Percentiles rank a stretch among this genome's conserved stretches.
Conservation (phyloP, 768 basidiomycete genomes). For the Calocera cornea region DNA sequence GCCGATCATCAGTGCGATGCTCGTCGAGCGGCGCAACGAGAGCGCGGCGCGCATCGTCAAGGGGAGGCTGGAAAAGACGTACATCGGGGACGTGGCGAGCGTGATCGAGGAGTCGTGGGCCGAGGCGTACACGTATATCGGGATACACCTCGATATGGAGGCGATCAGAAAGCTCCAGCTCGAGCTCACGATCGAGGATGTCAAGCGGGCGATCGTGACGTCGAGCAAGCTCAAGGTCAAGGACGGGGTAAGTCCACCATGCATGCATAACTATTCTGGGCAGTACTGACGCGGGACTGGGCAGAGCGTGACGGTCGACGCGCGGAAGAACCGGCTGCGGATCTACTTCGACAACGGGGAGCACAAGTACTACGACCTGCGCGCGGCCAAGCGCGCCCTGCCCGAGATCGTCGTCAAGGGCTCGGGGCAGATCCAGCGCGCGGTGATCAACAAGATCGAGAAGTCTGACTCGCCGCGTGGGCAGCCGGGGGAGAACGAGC, state of each 20-base stretch:
- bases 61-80: conserved; percentile 86
- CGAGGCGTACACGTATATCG: conserved; percentile 80
- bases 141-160: conserved; percentile 78
- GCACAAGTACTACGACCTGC: conserved; percentile 36
- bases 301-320: conserved; percentile 24
- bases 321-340: conserved; percentile 26
- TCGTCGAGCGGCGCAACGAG: conserved; percentile 73
- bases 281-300: neutral
- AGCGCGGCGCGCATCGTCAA: conserved; percentile 97
- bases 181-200: conserved; percentile 81
- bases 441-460: conserved; percentile 92
- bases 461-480: conserved; percentile 56
- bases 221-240: conserved; percentile 87
- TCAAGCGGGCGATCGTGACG: conserved; percentile 80
- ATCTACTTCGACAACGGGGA: conserved; percentile 27
- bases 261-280: neutral
- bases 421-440: conserved; percentile 72
- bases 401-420: conserved; percentile 91
- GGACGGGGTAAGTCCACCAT: conserved; percentile 45
- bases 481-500: conserved; percentile 76
- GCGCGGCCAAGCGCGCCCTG: conserved; percentile 73
- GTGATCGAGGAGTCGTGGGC: conserved; percentile 95
- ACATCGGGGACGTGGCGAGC: conserved; percentile 85
- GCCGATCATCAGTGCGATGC: conserved; percentile 93
- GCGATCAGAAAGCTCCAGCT: conserved; percentile 88